Evolutionary conservation across 2,329 filamentous ascomycete species (phyloP), one percentile per base, ranked within the genome.

Genomic region (Fusarium clavum): DNA sequence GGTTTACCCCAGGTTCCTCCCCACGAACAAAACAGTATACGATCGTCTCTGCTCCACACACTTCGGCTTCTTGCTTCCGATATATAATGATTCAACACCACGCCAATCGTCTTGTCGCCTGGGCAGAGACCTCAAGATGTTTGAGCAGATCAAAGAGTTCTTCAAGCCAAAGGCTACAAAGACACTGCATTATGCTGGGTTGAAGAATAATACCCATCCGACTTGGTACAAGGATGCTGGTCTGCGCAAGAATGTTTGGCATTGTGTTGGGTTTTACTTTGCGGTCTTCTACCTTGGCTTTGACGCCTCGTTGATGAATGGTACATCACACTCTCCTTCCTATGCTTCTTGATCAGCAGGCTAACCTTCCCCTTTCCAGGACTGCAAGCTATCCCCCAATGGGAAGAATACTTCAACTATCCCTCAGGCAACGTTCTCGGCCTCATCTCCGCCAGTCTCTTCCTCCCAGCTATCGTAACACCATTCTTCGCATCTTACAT

Each of bases 241-340:
- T 0, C 51, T 70, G 0, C 57, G 68, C 1, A 64, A 48, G 11
- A 70, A 70, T 43, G 67, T 70, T 5, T 70, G 63, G 57, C 67
- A 70, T 24, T 70, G 62, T 3, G 51, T 70, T 2, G 68, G 68
- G 2, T 70, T 70, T 44, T 70, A 70, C 27, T 58, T 70, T 5
- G 62, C 67, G 2, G 67, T 69, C 5, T 70, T 70, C 9, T 70
- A 70, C 20, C 55, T 70, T 13, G 64, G 66, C 2, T 69, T 58
- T 8, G 57, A 61, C 1, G 41, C 57, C 4, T 61, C 57, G 0
- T 48, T 70, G 0, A 63, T 70, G 52, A 70, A 70, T 18, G 62
- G 57, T 1, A 44, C 43, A 18, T 18, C 14, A 8, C 13, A 14
- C 30, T 14, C 30, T 30, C 14, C 30, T 14, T 30, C 13, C 7